Base-by-base conservation (phyloP, 2,329 filamentous ascomycete species). In the Plectosphaerella sp. region DNA sequence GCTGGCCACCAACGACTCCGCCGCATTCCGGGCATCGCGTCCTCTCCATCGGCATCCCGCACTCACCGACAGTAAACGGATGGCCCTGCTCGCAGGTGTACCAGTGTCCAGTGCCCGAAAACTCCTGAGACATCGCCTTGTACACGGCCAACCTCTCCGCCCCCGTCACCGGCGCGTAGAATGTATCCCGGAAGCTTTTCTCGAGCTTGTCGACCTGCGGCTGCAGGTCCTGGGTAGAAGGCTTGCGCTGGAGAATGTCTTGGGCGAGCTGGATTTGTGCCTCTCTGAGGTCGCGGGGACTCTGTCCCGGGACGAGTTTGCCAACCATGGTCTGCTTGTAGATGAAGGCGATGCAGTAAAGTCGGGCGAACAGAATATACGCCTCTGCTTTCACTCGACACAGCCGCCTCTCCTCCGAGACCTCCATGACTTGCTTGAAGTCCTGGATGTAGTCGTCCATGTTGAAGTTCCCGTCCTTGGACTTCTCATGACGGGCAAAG, bases 61-160 rank as follows among this genome's bases (percentile, higher is more conserved):
- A 87, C 54, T 88, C 81, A 1, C 83, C 84, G 33, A 88, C 74
- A 0, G 83, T 81, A 57, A 88, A 86, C 3, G 79, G 77, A 60
- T 86, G 80, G 2, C 76, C 75, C 52, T 83, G 82, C 22, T 57
- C 64, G 55, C 81, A 86, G 1, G 67, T 72, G 62, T 86, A 87
- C 83, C 83, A 87, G 56, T 85, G 80, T 0, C 84, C 83, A 0
- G 75, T 81, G 0, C 77, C 75, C 0, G 49, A 54, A 37, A 82
- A 76, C 54, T 79, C 76, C 0, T 47, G 52, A 1, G 73, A 62
- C 79, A 85, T 83, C 3, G 81, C 80, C 1, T 56, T 49, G 49
- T 77, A 71, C 3, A 83, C 72, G 1, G 68, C 72, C 35, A 70
- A 68, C 60, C 79, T 73, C 66, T 87, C 80, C 3, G 75, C 71